These are phyloP conservation scores for Annulohypoxylon moriforme DNA, from an alignment of 495 filamentous ascomycete species.

Conservation along the genomic window DNA sequence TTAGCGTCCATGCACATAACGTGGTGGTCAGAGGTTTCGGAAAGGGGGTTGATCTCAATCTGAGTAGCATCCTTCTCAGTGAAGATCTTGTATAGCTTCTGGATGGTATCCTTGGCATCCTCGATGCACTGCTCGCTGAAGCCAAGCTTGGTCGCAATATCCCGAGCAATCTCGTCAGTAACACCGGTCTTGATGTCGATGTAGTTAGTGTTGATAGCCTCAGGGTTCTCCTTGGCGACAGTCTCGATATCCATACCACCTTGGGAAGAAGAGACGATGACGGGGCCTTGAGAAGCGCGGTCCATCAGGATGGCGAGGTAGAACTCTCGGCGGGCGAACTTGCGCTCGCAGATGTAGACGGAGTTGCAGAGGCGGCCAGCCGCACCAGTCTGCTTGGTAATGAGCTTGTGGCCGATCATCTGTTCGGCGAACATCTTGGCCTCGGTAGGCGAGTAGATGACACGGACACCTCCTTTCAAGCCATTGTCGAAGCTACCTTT, in stretches of 20 bases:
- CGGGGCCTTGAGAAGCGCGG: slow-evolving; percentile 87
- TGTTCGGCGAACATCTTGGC: slow-evolving; percentile 98
- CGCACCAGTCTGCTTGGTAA: slow-evolving; percentile 98
- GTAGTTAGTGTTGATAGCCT: slow-evolving; percentile 91
- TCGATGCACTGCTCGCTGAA: slow-evolving; percentile 97
- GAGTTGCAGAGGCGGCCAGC: slow-evolving; percentile 90
- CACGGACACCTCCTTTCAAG: slow-evolving; percentile 96
- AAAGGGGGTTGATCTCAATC: slow-evolving; percentile 99
- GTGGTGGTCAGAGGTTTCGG: slow-evolving; percentile 96
- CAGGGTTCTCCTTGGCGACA: slow-evolving; percentile 96
- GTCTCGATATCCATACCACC: slow-evolving; percentile 99
- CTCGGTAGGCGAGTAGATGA: slow-evolving; percentile 89
- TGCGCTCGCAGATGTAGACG: slow-evolving; percentile 99
- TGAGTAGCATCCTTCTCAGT: slow-evolving; percentile 98
- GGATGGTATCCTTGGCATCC: slow-evolving; percentile 92
- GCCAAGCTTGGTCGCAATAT: slow-evolving; percentile 90
- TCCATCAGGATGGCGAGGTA: slow-evolving; percentile 99
- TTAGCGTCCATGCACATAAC: slow-evolving; percentile 99
- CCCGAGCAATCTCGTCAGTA: slow-evolving; percentile 91
- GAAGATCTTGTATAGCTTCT: slow-evolving; percentile 99
- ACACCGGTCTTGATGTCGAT: slow-evolving; percentile 95
- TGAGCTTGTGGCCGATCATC: slow-evolving; percentile 99
- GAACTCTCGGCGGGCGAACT: slow-evolving; percentile 98
- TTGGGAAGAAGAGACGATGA: slow-evolving; percentile 97
- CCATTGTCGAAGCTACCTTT: slow-evolving; percentile 98